phyloP scores from a whole-genome alignment of 495 filamentous ascomycete species.

The Neurospora cerealis region DNA sequence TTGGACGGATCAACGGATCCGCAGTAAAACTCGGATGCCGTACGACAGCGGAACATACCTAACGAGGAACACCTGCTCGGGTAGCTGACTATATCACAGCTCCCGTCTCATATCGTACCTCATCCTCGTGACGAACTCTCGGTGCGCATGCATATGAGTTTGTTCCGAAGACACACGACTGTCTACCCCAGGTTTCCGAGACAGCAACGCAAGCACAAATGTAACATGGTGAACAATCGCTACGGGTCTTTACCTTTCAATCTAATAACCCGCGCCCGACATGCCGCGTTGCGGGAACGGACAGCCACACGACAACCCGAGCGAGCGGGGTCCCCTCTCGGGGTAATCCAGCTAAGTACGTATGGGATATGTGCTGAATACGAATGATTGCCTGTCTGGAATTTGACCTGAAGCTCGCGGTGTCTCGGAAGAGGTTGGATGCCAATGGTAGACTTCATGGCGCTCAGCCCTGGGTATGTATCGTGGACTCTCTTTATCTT shows the following conservation, averaged over 20 bases:
- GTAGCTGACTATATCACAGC: background rate
- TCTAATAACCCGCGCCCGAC: background rate
- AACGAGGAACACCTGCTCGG: background rate
- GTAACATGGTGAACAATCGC: background rate
- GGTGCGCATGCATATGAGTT: background rate
- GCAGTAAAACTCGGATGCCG: background rate
- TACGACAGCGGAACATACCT: background rate
- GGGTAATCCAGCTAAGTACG: background rate
- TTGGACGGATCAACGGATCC: background rate
- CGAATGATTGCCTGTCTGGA: background rate
- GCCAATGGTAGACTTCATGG: background rate
- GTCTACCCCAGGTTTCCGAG: background rate
- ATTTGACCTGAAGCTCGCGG: background rate
- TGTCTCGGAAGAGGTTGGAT: background rate
- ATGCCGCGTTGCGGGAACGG: background rate
- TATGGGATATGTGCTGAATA: background rate
- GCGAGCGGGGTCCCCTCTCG: background rate
- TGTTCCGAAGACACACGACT: background rate
- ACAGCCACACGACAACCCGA: background rate
- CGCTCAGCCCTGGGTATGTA: background rate
- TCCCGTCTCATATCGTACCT: background rate
- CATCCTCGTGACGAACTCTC: background rate
- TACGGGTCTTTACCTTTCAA: background rate
- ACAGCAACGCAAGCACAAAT: background rate
- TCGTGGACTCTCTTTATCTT: background rate